A percentile compares a stretch with the other conserved stretches of the same genome.
Evolutionary conservation across 192 early-diverging fungal species (phyloP).

Genomic region (Rhizophagus prolifer): DNA sequence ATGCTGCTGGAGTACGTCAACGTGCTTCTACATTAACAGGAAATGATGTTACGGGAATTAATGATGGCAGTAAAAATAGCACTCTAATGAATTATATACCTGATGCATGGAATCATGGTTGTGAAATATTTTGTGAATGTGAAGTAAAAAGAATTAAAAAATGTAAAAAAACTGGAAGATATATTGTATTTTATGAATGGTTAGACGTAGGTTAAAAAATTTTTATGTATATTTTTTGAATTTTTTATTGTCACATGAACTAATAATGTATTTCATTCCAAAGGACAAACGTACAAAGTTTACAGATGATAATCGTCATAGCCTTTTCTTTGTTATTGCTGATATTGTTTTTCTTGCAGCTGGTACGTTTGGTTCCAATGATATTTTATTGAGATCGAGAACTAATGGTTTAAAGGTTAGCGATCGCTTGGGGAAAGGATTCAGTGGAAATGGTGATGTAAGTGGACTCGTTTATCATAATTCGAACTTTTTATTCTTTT

Average conservation of each 20-base stretch:
- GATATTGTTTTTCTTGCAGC: slow-evolving; percentile 47
- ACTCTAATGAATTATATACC: slow-evolving; percentile 50
- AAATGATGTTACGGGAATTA: slow-evolving; percentile 45
- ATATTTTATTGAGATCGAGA: slow-evolving; percentile 44
- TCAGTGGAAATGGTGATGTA: slow-evolving; percentile 51
- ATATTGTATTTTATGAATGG: slow-evolving; percentile 49
- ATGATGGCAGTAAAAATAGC: slow-evolving; percentile 50
- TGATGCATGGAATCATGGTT: slow-evolving; percentile 52
- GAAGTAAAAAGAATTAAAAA: slow-evolving; percentile 40
- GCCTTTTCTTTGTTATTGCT: slow-evolving; percentile 45
- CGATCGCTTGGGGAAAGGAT: slow-evolving; percentile 39
- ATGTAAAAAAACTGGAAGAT: slow-evolving; percentile 31
- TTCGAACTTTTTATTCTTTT: no score
- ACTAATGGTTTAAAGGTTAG: slow-evolving; percentile 39
- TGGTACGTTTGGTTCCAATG: slow-evolving; percentile 43
- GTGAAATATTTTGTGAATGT: slow-evolving; percentile 43
- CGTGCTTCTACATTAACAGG: slow-evolving; percentile 41
- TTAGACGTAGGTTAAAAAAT: slow-evolving; percentile 28
- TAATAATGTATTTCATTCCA: not conserved
- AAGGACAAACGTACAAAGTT: slow-evolving; percentile 13
- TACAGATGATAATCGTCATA: not conserved
- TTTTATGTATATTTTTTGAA: not conserved
- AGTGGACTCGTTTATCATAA: slow-evolving; percentile 21
- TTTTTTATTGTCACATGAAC: not conserved
- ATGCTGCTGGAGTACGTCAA: slow-evolving; percentile 45